A percentile compares a stretch with the other conserved stretches of the same genome.
These are phyloP conservation scores for Boletus huronensis DNA, from an alignment of 768 basidiomycete genomes.

Conservation along the genomic window DNA sequence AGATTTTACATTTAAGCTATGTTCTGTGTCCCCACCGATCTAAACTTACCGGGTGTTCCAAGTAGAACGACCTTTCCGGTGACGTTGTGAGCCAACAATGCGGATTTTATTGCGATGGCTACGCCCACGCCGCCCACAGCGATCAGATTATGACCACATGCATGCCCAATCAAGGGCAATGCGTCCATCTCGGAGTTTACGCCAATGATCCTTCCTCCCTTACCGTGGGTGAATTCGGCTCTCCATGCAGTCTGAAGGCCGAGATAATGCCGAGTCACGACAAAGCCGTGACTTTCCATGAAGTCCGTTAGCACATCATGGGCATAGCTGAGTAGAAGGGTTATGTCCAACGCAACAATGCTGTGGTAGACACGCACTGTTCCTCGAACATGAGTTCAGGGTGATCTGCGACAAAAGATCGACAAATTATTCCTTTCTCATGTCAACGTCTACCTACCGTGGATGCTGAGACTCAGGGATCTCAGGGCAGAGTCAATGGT, in stretches of 20 bases:
- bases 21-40: background rate
- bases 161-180: slow-evolving; percentile 54
- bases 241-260: slow-evolving; percentile 75
- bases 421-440: background rate
- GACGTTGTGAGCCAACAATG: slow-evolving; percentile 57
- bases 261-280: slow-evolving; percentile 67
- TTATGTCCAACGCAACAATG: slow-evolving; percentile 5
- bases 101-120: slow-evolving; percentile 69
- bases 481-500: slow-evolving; percentile 51
- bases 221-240: slow-evolving; percentile 61
- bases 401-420: slow-evolving; percentile 43
- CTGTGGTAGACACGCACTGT: slow-evolving; percentile 38
- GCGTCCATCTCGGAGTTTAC: slow-evolving; percentile 79
- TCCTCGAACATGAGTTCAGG: slow-evolving; percentile 69
- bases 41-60: slow-evolving; percentile 64
- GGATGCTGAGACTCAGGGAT: slow-evolving; percentile 65
- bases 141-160: slow-evolving; percentile 82
- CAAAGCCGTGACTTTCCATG: slow-evolving; percentile 65
- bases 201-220: slow-evolving; percentile 63
- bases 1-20: slow-evolving; percentile 4
- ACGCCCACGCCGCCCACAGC: slow-evolving; percentile 73
- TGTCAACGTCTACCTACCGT: slow-evolving; percentile 44
- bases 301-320: slow-evolving; percentile 67
- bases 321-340: slow-evolving; percentile 49
- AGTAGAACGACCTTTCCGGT: slow-evolving; percentile 69